A percentile compares a stretch with the other conserved stretches of the same genome.
Conservation (phyloP, 2,329 filamentous ascomycete genomes). For the Plenodomus biglobosus region DNA sequence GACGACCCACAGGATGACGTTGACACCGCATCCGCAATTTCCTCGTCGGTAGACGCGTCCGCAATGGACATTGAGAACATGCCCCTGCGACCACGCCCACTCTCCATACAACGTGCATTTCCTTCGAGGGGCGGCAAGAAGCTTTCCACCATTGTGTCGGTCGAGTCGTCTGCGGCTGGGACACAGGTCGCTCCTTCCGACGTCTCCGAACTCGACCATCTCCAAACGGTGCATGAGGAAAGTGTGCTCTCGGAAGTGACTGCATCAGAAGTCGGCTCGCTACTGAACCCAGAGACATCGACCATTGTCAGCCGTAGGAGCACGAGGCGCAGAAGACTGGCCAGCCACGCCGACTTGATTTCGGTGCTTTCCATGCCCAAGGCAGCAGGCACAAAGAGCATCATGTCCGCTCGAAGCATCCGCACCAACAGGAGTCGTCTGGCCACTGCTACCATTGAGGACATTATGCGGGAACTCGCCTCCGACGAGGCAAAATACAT, state of each 20-base stretch:
- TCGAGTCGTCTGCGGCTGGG: slow-evolving; percentile 53
- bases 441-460: slow-evolving; percentile 68
- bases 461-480: slow-evolving; percentile 76
- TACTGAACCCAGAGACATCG: slow-evolving; percentile 36
- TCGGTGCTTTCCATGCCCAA: slow-evolving; percentile 79
- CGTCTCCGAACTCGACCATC: slow-evolving; percentile 28
- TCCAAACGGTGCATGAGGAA: slow-evolving; percentile 22
- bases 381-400: slow-evolving; percentile 65
- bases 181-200: slow-evolving; percentile 32
- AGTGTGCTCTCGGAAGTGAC: slow-evolving; percentile 19
- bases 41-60: slow-evolving; percentile 42
- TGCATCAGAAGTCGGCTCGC: slow-evolving; percentile 34
- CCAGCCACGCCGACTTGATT: slow-evolving; percentile 90
- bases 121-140: slow-evolving; percentile 59
- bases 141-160: slow-evolving; percentile 61
- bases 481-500: slow-evolving; percentile 86
- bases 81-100: slow-evolving; percentile 35
- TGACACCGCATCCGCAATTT: slow-evolving; percentile 30
- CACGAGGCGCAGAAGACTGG: slow-evolving; percentile 66
- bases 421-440: slow-evolving; percentile 70
- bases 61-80: slow-evolving; percentile 36
- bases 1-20: slow-evolving; percentile 24
- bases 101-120: slow-evolving; percentile 50
- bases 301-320: slow-evolving; percentile 50
- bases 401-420: slow-evolving; percentile 76